Evolutionary conservation across 2,329 filamentous ascomycete species (phyloP).

Genomic region (Neonectria sp.): DNA sequence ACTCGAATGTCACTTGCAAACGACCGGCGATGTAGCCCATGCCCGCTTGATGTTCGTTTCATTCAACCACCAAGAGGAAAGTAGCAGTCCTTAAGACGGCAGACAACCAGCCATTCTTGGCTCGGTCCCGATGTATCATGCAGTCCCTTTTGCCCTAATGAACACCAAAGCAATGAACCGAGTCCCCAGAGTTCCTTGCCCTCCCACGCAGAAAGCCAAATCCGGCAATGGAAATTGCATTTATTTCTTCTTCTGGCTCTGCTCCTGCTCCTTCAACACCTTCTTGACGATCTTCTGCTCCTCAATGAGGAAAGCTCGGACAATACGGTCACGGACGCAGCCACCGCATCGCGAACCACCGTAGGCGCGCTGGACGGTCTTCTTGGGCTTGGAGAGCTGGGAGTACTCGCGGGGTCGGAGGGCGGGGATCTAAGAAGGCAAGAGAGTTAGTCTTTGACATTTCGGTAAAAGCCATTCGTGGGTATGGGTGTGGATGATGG

Average conservation of each 20-base stretch:
- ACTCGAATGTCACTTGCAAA: slow-evolving; percentile 39
- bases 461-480: slow-evolving; percentile 24
- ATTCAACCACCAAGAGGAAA: slow-evolving; percentile 64
- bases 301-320: slow-evolving; percentile 99
- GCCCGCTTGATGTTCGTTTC: slow-evolving; percentile 59
- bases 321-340: slow-evolving; percentile 98
- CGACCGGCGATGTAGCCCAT: slow-evolving; percentile 40
- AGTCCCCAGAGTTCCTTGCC: slow-evolving; percentile 54
- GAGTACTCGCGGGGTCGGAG: slow-evolving; percentile 99
- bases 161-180: slow-evolving; percentile 70
- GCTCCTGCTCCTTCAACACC: slow-evolving; percentile 99
- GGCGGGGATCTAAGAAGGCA: slow-evolving; percentile 80
- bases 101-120: slow-evolving; percentile 59
- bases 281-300: slow-evolving; percentile 99
- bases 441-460: slow-evolving; percentile 36
- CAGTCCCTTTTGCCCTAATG: slow-evolving; percentile 65
- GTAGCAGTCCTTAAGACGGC: slow-evolving; percentile 61
- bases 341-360: slow-evolving; percentile 98
- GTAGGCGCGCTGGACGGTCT: slow-evolving; percentile 99
- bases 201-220: slow-evolving; percentile 54
- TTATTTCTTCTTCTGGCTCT: slow-evolving; percentile 79
- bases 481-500: slow-evolving; percentile 19
- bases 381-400: slow-evolving; percentile 97
- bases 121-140: slow-evolving; percentile 60
- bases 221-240: slow-evolving; percentile 54